phyloP scores from a whole-genome alignment of 2,329 filamentous ascomycete genomes.

The Xylaria sp. region DNA sequence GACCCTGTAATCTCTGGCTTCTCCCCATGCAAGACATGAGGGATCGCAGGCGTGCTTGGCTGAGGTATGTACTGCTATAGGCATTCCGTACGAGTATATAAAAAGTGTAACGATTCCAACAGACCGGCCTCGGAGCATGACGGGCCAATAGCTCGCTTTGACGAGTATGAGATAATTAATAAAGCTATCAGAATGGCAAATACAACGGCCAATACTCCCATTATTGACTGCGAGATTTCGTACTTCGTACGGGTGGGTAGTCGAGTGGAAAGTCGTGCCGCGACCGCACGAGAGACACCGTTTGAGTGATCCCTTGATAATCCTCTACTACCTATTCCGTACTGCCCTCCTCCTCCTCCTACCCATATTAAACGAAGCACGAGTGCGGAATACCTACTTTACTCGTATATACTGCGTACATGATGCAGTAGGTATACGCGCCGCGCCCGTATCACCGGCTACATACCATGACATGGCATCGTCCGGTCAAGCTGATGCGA shows the following conservation, averaged over 20 bases:
- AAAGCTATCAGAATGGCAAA: too few species aligned
- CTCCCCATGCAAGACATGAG: conserved; percentile 9
- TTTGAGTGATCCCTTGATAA: background rate
- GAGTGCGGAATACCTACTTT: too few species aligned
- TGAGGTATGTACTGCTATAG: background rate
- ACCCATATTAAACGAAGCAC: too few species aligned
- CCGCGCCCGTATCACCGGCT: background rate
- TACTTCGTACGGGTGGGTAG: background rate
- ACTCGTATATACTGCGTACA: too few species aligned
- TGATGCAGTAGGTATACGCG: background rate
- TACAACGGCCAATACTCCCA: too few species aligned
- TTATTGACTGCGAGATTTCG: too few species aligned
- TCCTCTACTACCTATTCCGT: background rate
- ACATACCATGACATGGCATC: background rate
- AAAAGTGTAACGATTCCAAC: conserved; percentile 1
- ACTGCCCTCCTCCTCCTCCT: too few species aligned
- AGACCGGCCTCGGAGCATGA: conserved; percentile 1
- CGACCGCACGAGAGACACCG: background rate
- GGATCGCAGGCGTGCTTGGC: conserved; percentile 3
- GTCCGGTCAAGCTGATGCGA: background rate
- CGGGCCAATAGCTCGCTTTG: conserved; percentile 1
- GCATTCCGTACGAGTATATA: background rate
- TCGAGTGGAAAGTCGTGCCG: background rate
- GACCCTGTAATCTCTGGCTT: conserved; percentile 4
- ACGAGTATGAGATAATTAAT: too few species aligned